A percentile compares a stretch with the other conserved stretches of the same genome.
Evolutionary conservation across 495 filamentous ascomycete species (phyloP).

Genomic region (Hypoxylon crocopeplum): DNA sequence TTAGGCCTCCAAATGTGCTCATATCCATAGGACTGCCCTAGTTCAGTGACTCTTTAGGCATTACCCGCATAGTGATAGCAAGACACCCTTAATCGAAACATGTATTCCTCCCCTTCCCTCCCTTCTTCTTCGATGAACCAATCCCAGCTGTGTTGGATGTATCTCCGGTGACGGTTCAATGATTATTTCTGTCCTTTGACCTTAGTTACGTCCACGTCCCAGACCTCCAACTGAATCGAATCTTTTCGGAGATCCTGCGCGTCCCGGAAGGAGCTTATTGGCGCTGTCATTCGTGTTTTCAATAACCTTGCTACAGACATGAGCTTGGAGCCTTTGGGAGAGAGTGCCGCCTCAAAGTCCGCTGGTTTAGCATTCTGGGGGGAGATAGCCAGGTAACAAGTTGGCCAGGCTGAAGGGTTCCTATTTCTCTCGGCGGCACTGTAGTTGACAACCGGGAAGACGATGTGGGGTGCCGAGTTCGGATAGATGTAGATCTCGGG

Average conservation of each 20-base stretch:
- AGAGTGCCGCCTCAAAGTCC: constrained; percentile 26
- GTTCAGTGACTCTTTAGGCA: no score
- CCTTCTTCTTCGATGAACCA: not conserved
- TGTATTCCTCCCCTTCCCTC: not conserved
- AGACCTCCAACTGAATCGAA: constrained; percentile 36
- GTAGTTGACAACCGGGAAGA: constrained; percentile 38
- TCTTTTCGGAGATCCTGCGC: constrained; percentile 13
- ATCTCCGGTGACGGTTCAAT: no score
- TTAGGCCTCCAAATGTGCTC: no score
- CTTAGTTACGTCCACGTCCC: constrained; percentile 24
- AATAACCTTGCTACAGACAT: constrained; percentile 21
- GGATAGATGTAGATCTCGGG: constrained; percentile 34
- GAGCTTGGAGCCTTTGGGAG: constrained; percentile 7
- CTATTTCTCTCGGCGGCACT: not conserved
- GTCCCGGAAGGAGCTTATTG: constrained; percentile 3
- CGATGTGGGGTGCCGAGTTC: constrained; percentile 17
- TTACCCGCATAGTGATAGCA: no score
- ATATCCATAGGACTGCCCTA: no score
- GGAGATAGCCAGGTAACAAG: constrained; percentile 30
- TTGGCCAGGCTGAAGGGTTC: not conserved
- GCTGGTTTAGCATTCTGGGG: constrained; percentile 17
- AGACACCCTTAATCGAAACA: not conserved
- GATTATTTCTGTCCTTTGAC: no score
- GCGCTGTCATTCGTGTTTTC: constrained; percentile 12
- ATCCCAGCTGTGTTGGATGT: no score